These are phyloP conservation scores for Beauveria varroae DNA, from an alignment of 2,329 filamentous ascomycete genomes.

Conservation along the genomic window DNA sequence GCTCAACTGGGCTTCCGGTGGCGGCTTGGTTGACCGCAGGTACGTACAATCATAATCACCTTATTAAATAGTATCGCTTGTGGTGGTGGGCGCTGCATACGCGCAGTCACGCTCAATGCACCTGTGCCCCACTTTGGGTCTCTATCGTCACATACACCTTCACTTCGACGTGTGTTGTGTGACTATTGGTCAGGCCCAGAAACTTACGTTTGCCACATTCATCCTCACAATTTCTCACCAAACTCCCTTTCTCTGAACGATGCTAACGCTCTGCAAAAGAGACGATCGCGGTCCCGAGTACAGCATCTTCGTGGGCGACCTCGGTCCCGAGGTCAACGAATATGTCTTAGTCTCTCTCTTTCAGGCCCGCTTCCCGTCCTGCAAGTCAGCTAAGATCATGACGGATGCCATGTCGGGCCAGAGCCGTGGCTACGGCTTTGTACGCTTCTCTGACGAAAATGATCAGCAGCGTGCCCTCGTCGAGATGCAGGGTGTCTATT, in stretches of 20 bases:
- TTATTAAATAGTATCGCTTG: background rate
- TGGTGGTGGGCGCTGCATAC: background rate
- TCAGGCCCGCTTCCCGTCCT: slow-evolving; percentile 90
- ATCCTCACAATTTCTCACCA: background rate
- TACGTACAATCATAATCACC: slow-evolving; percentile 32
- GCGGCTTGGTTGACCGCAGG: slow-evolving; percentile 90
- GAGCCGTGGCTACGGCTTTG: slow-evolving; percentile 95
- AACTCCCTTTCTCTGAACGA: background rate
- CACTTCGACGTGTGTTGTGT: background rate
- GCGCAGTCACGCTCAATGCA: background rate
- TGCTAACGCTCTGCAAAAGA: slow-evolving; percentile 34
- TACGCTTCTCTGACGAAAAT: slow-evolving; percentile 89
- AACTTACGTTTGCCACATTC: slow-evolving; percentile 1
- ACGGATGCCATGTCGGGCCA: slow-evolving; percentile 96
- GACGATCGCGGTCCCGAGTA: slow-evolving; percentile 95
- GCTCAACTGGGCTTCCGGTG: slow-evolving; percentile 98
- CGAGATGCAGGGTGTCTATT: slow-evolving; percentile 99
- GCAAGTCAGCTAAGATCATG: slow-evolving; percentile 99
- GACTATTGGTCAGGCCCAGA: background rate
- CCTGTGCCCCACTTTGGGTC: slow-evolving; percentile 7
- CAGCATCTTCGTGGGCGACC: slow-evolving; percentile 95
- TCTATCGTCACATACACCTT: background rate
- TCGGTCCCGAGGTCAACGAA: slow-evolving; percentile 97
- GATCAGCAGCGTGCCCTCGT: slow-evolving; percentile 93
- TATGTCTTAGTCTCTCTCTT: slow-evolving; percentile 96